Evolutionary conservation across 306 rosid genomes (phyloP), one percentile per base, ranked within the genome.

Genomic region (Fagus sylvatica): DNA sequence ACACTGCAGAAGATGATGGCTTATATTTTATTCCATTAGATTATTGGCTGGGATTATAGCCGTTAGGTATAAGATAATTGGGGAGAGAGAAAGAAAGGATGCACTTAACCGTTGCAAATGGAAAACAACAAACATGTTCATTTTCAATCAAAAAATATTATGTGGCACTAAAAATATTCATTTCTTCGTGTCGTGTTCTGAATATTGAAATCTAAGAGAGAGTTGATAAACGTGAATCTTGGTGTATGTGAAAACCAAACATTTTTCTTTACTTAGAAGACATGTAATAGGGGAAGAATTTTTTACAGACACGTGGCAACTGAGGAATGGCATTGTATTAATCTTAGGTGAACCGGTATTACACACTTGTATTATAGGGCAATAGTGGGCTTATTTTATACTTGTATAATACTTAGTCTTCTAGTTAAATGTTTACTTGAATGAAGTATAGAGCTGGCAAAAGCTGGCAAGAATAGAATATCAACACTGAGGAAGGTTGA

Each of bases 71-170:
- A 12, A 39, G 41, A 79, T 81, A 57, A 56, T 76, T 62, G 72
- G 69, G 71, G 80, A 17, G 71, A 82, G 80, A 72, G 70, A 64
- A 53, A 78, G 33, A 55, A 48, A 77, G 76, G 32, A 67, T 8
- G 30, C 19, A 53, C 41, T 59, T 72, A 73, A 68, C 85, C 84
- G 88, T 86, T 78, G 72, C 81, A 65, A 78, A 72, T 84, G 85
- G 86, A 74, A 73, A 77, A 68, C 88, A 86, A 84, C 79, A 57
- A 75, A 73, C 83, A 84, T 74, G 85, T 70, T 77, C 68, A 75
- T 66, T 56, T 22, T 48, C 69, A 51, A 77, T 77, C 53, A 71
- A 76, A 34, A 30, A 53, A 28, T 22, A 72, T 53, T 2, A 7
- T 28, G 16, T 43, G 70, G 78, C 73, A 65, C 43, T 68, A 60